Conservation (phyloP, 352 stramenopile genomes). For the Thalassiosira ordinaria region DNA sequence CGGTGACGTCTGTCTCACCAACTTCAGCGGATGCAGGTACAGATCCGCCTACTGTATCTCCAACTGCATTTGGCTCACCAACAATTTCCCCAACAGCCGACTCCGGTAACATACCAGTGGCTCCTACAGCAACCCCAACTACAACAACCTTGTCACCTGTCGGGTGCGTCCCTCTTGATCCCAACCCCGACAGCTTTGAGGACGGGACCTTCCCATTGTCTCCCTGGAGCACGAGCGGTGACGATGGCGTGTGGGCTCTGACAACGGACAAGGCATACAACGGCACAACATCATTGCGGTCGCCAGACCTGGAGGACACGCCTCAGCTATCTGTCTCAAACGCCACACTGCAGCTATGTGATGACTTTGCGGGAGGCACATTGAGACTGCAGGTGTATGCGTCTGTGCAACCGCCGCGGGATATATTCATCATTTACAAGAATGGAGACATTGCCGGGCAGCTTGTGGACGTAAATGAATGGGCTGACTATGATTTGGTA, state of each 20-base stretch:
- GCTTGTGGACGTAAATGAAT: conserved; percentile 33
- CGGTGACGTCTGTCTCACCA: too few relatives aligned
- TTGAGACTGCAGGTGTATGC: conserved; percentile 4
- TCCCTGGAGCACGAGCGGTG: conserved; percentile 19
- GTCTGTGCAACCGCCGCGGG: conserved; percentile 23
- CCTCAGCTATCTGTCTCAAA: background rate
- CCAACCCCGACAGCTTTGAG: conserved; percentile 25
- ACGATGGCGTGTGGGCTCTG: conserved; percentile 21
- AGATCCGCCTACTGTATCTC: too few relatives aligned
- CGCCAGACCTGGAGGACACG: conserved; percentile 8
- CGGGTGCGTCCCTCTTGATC: background rate
- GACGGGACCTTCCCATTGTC: conserved; percentile 12
- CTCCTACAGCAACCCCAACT: too few relatives aligned
- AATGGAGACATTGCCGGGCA: conserved; percentile 18
- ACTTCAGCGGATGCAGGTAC: too few relatives aligned
- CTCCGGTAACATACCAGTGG: too few relatives aligned
- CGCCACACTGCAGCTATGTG: conserved; percentile 19
- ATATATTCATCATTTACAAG: conserved; percentile 41
- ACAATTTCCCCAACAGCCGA: too few relatives aligned
- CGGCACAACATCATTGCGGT: conserved; percentile 29
- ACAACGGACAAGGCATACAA: conserved; percentile 7
- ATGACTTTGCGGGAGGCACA: conserved; percentile 28
- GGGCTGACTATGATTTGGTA: conserved; percentile 13
- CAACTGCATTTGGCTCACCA: too few relatives aligned
- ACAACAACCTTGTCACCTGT: too few relatives aligned